Conservation (phyloP, 345 rosid species). For the Eucalyptus pumila region DNA sequence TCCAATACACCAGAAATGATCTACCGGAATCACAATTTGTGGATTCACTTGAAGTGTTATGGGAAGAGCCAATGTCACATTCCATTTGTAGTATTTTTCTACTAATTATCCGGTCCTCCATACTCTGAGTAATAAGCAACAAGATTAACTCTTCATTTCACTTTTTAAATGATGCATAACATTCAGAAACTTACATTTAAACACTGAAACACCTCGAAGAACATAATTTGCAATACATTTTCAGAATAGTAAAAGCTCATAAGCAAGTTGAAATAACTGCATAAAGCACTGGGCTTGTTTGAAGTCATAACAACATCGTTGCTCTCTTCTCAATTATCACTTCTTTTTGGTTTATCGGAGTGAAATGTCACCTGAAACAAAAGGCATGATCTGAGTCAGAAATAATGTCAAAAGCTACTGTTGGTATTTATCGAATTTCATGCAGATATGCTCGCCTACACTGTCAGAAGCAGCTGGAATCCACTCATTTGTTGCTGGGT, state of each 20-base stretch:
- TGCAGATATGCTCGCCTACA: constrained; percentile 1
- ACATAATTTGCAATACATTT: background rate
- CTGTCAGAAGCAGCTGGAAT: constrained; percentile 25
- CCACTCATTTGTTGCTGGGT: constrained; percentile 76
- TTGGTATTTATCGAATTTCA: background rate
- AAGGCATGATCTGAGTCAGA: background rate
- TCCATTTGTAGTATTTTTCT: background rate
- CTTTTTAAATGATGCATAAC: background rate
- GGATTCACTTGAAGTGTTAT: background rate
- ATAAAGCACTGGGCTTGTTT: background rate
- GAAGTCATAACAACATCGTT: background rate
- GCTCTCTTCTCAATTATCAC: constrained; percentile 19
- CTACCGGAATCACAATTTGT: background rate
- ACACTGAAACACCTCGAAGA: background rate
- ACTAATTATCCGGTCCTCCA: background rate
- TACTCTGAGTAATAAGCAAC: background rate
- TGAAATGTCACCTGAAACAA: constrained; percentile 11
- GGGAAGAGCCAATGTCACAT: background rate
- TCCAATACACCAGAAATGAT: background rate
- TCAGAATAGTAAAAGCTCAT: background rate
- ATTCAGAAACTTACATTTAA: background rate
- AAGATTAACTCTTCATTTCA: background rate
- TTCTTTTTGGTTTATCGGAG: constrained; percentile 61
- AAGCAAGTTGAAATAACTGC: background rate
- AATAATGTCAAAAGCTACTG: background rate